A percentile compares a stretch with the other conserved stretches of the same genome.
Conservation (phyloP, 306 rosid genomes). For the Gleditsia sinensis region DNA sequence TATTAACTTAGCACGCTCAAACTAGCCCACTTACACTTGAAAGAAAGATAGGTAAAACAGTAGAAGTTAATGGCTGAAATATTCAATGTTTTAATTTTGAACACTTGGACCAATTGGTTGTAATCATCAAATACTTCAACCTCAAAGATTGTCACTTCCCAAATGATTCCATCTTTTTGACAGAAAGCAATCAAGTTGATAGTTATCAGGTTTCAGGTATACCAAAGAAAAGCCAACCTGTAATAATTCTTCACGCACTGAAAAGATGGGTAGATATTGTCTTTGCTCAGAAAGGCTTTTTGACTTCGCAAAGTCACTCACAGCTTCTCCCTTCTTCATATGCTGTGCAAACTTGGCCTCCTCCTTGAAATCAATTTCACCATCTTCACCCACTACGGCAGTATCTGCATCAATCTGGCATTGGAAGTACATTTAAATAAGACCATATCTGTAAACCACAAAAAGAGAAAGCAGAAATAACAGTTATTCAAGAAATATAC, state of each 20-base stretch:
- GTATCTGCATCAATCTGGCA: conserved; percentile 95
- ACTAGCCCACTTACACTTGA: not conserved
- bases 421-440: conserved; percentile 18
- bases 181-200: conserved; percentile 12
- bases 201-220: not conserved
- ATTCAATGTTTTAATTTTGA: conserved; percentile 22
- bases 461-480: conserved; percentile 33
- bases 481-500: conserved; percentile 44
- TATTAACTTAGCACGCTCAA: conserved; percentile 16
- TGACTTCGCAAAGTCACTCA: conserved; percentile 92
- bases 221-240: conserved; percentile 61
- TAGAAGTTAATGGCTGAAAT: not conserved
- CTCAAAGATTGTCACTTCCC: not conserved
- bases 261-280: conserved; percentile 92
- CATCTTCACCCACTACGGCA: conserved; percentile 84
- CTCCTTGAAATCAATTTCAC: conserved; percentile 96
- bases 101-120: not conserved
- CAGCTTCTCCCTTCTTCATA: conserved; percentile 92
- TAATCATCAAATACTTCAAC: conserved; percentile 19
- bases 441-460: conserved; percentile 13
- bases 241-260: conserved; percentile 89
- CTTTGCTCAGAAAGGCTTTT: conserved; percentile 88
- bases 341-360: conserved; percentile 98
- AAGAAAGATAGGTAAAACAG: not conserved
- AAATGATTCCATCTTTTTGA: conserved; percentile 5